Evolutionary conservation across 1,284 basidiomycete genomes (phyloP).

Genomic region (Ganoderma multipileum): DNA sequence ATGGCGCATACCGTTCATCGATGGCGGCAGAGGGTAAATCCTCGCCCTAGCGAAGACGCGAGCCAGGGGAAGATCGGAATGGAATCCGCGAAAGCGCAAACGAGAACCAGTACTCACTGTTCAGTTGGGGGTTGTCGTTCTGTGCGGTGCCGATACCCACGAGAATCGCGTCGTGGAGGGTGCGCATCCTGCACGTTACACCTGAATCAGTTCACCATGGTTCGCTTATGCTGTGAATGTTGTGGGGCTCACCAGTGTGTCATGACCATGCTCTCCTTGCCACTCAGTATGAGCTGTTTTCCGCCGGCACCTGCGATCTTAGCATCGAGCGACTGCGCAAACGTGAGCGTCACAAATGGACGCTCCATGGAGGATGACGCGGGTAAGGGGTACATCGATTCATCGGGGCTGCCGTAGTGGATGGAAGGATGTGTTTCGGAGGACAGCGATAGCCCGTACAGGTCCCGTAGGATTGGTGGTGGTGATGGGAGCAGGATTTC

Average conservation of each 20-base stretch:
- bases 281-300: conserved; percentile 83
- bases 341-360: conserved; percentile 87
- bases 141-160: conserved; percentile 91
- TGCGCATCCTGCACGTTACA: conserved; percentile 67
- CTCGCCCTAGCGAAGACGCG: background rate
- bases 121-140: conserved; percentile 94
- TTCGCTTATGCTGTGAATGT: background rate
- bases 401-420: conserved; percentile 25
- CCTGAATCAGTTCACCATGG: background rate
- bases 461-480: conserved; percentile 30
- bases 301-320: conserved; percentile 87
- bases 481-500: conserved; percentile 12
- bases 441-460: conserved; percentile 22
- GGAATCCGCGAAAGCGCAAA: background rate
- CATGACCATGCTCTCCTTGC: conserved; percentile 91
- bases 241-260: conserved; percentile 80
- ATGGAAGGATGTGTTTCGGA: conserved; percentile 25
- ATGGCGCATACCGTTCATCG: conserved; percentile 1
- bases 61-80: conserved; percentile 10
- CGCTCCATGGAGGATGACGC: conserved; percentile 34
- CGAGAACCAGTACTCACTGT: conserved; percentile 63
- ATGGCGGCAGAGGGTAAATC: background rate
- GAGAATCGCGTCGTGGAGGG: conserved; percentile 92
- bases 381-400: conserved; percentile 20
- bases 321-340: conserved; percentile 94